phyloP scores from a whole-genome alignment of 805 yeast species.

The Dipodascopsis tothii region DNA sequence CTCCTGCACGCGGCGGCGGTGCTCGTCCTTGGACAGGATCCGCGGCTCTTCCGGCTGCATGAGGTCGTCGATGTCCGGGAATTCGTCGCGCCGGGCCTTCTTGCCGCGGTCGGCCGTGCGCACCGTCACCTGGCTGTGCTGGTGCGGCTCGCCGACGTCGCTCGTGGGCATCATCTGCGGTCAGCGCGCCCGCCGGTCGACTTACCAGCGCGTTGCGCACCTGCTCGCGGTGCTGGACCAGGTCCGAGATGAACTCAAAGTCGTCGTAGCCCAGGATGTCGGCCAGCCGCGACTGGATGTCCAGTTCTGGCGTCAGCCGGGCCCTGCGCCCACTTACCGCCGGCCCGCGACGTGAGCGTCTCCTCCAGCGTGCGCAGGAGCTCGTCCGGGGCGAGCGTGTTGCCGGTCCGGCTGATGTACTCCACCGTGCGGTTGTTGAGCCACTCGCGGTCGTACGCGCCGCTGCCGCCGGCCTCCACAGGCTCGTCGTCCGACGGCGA shows the following conservation, averaged over 20 bases:
- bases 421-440: conserved; percentile 8
- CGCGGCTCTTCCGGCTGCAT: no score
- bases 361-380: conserved; percentile 9
- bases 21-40: conserved; percentile 24
- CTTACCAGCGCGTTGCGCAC: conserved; percentile 8
- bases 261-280: conserved; percentile 83
- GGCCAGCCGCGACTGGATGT: conserved; percentile 61
- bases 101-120: no score
- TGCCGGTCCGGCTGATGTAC: conserved; percentile 1
- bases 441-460: conserved; percentile 13
- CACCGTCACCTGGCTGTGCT: no score
- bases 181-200: no score
- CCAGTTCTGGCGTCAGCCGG: conserved; percentile 24
- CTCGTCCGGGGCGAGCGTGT: conserved; percentile 14
- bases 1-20: conserved; percentile 21
- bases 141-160: neutral
- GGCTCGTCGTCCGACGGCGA: conserved; percentile 5
- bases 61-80: no score
- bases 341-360: conserved; percentile 1
- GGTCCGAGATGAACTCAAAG: conserved; percentile 64
- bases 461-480: neutral
- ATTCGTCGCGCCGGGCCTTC: no score
- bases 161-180: neutral
- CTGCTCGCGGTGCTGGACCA: conserved; percentile 39
- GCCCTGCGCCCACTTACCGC: conserved; percentile 1